Conservation (phyloP, 2,329 filamentous ascomycete species). For the Septoria linicola region DNA sequence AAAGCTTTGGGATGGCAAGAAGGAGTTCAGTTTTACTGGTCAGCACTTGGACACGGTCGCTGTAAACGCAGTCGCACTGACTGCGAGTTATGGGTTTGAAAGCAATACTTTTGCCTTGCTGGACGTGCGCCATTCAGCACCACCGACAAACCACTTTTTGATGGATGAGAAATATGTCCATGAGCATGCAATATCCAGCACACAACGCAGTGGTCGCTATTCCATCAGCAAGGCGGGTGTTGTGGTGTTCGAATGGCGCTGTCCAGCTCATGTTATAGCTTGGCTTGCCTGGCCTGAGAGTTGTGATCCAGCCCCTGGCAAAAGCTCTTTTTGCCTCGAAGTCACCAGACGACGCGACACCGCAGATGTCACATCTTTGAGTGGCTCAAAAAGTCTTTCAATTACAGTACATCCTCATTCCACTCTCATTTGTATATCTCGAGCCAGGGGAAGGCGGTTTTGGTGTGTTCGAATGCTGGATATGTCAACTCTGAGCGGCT, state of each 20-base stretch:
- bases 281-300: too few species aligned
- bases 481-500: too few species aligned
- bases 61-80: too few species aligned
- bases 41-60: too few species aligned
- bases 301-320: too few species aligned
- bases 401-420: neutral
- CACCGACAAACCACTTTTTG: neutral
- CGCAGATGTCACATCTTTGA: neutral
- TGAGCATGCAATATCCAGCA: neutral
- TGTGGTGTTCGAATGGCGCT: conserved; percentile 1
- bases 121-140: neutral
- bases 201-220: neutral
- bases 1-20: neutral
- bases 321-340: neutral
- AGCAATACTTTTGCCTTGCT: conserved; percentile 1
- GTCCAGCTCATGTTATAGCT: neutral
- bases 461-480: too few species aligned
- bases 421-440: neutral
- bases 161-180: neutral
- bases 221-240: neutral
- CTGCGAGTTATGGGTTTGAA: too few species aligned
- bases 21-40: neutral
- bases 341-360: neutral
- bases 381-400: neutral
- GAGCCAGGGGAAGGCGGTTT: neutral